phyloP scores from a whole-genome alignment of 768 basidiomycete species.

The Suillus spraguei region DNA sequence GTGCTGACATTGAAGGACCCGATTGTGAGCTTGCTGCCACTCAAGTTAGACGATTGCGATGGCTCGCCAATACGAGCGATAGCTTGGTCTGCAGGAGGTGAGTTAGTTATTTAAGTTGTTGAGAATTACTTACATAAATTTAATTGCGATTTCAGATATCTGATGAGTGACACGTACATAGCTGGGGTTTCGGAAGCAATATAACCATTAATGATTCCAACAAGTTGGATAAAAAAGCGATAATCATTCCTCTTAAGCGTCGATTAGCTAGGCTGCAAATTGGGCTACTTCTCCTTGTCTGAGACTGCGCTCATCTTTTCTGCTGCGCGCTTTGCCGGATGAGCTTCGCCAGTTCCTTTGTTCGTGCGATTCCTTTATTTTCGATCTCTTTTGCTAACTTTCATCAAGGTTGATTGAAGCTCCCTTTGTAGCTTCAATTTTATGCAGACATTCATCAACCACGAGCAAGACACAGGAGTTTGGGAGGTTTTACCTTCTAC shows the following conservation, averaged over 20 bases:
- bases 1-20: slow-evolving; percentile 38
- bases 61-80: slow-evolving; percentile 70
- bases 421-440: slow-evolving; percentile 12
- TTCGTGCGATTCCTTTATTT: background rate
- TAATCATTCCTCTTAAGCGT: background rate
- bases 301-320: background rate
- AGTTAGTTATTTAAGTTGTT: background rate
- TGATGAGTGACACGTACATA: background rate
- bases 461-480: slow-evolving; percentile 1
- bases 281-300: background rate
- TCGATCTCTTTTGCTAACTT: background rate
- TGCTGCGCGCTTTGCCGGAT: slow-evolving; percentile 5
- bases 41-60: slow-evolving; percentile 60
- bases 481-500: slow-evolving; percentile 11
- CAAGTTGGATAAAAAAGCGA: slow-evolving; percentile 7
- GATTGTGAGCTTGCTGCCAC: slow-evolving; percentile 56
- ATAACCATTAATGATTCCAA: slow-evolving; percentile 1
- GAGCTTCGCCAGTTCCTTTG: background rate
- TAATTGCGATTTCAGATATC: background rate
- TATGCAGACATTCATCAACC: slow-evolving; percentile 9
- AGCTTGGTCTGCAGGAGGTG: slow-evolving; percentile 40
- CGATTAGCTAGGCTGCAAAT: background rate
- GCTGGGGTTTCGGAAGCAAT: slow-evolving; percentile 4
- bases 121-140: background rate
- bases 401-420: slow-evolving; percentile 6